phyloP scores from a whole-genome alignment of 768 basidiomycete genomes.

The Nevesoporus exiguus region DNA sequence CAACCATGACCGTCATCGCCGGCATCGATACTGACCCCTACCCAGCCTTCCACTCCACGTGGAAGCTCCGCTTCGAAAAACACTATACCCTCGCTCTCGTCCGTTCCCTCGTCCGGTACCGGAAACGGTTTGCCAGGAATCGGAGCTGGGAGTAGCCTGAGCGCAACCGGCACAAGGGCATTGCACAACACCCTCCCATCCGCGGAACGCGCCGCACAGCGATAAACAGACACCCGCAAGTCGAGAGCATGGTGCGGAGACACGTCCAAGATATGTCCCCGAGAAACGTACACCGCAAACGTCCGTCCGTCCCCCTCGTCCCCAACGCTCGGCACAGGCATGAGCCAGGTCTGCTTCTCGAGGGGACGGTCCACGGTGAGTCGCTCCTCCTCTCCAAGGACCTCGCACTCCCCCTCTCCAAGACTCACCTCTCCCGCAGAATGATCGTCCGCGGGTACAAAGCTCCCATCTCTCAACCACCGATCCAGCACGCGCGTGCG shows the following conservation, averaged over 20 bases:
- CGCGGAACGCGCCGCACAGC: conserved; percentile 36
- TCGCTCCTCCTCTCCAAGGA: conserved; percentile 35
- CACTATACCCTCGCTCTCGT: conserved; percentile 73
- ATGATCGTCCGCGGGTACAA: conserved; percentile 32
- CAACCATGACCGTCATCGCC: conserved; percentile 54
- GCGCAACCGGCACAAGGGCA: conserved; percentile 40
- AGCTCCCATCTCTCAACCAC: conserved; percentile 68
- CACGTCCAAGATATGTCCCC: conserved; percentile 50
- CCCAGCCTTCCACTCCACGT: conserved; percentile 32
- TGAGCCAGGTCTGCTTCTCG: conserved; percentile 44
- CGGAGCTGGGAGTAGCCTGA: conserved; percentile 66
- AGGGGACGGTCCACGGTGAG: conserved; percentile 45
- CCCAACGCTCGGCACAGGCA: conserved; percentile 36
- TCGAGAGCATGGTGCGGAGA: conserved; percentile 46
- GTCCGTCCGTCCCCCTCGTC: conserved; percentile 19
- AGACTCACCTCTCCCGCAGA: conserved; percentile 10
- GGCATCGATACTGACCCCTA: conserved; percentile 53
- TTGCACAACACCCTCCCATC: conserved; percentile 34
- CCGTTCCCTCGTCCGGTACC: conserved; percentile 60
- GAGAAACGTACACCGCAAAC: conserved; percentile 58
- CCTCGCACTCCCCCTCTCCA: conserved; percentile 29
- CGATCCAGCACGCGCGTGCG: conserved; percentile 45
- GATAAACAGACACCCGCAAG: conserved; percentile 45
- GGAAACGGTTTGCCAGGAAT: conserved; percentile 55
- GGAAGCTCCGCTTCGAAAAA: conserved; percentile 54